Evolutionary conservation across 257 asterid genomes (phyloP).

Genomic region (Avicennia marina): DNA sequence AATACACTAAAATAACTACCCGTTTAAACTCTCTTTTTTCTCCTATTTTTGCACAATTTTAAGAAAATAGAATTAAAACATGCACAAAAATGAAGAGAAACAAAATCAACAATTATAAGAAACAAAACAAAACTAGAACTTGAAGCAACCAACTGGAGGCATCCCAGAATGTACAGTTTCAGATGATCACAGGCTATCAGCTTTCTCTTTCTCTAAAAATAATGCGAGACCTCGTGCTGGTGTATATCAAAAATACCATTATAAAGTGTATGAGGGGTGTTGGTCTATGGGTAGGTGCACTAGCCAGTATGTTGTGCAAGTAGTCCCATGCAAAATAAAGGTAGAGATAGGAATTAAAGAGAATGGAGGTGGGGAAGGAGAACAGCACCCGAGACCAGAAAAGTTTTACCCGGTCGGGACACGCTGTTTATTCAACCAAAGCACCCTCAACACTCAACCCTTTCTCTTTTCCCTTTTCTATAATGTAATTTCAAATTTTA

Average conservation of each 20-base stretch:
- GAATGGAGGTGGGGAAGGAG: conserved; percentile 18
- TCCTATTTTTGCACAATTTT: no score
- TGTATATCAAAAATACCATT: no score
- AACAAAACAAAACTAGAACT: conserved; percentile 30
- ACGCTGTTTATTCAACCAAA: conserved; percentile 34
- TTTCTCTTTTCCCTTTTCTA: background rate
- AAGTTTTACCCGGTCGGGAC: conserved; percentile 45
- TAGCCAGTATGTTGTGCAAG: conserved; percentile 19
- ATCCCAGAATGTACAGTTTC: conserved; percentile 31
- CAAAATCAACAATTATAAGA: no score
- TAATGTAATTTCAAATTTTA: background rate
- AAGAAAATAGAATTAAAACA: no score
- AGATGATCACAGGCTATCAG: conserved; percentile 21
- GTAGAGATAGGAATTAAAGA: conserved; percentile 9
- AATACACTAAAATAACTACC: no score
- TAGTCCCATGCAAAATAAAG: conserved; percentile 46
- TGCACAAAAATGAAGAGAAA: no score
- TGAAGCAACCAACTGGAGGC: conserved; percentile 26
- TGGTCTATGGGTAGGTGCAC: conserved; percentile 21
- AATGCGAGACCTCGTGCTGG: conserved; percentile 6
- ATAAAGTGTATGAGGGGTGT: no score
- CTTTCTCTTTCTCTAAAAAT: conserved; percentile 29
- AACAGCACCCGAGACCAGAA: conserved; percentile 23
- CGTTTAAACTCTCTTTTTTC: no score
- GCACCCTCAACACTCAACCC: conserved; percentile 23